Base-by-base conservation (phyloP, 129 eudicot genomes). In the Gnaphalium uliginosum region DNA sequence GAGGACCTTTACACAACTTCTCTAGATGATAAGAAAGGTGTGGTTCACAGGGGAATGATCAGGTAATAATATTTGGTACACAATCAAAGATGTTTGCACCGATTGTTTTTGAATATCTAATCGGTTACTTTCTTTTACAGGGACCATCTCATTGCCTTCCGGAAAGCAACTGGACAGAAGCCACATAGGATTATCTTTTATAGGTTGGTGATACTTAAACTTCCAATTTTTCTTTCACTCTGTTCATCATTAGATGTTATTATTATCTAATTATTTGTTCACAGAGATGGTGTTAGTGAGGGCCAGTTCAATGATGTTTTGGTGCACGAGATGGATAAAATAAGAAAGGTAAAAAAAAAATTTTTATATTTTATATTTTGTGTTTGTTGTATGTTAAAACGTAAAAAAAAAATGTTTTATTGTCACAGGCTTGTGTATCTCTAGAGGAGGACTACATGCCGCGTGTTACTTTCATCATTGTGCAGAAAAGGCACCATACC, bases 241-340 rank as follows among this genome's bases (percentile, higher is more conserved):
- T 13, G 11, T 61, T 15, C 6, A 14, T 51, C 21, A 51, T 61
- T 4, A 25, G 8, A 10, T 26, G 19, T 27, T 61, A 61, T 7
- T 58, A 21, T 6, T 25, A 71, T 13, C 41, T 18, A 30, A 58
- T 5, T 37, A 27, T 58, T 72, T 10, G 13, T 32, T 13, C 27
- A n/a, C 88, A 92, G 98, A 78, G 98, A 92, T 72, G 98, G 98
- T 6, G 98, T 92, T 9, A 81, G 96, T 58, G 96, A 92, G 62
- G 94, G 94, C 0, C 94, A 92, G 68, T 92, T 92, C 32, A 78
- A 68, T 51, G 85, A 89, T 8, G 96, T 92, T 32, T 82, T 92
- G 24, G 61, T 82, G 6, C 39, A 83, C 4, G 98, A 92, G 78
- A 79, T 89, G 82, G 86, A 84, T 67, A 88, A 95, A 29, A 92